Percentiles rank a stretch among this genome's conserved stretches.
Conservation (phyloP, 192 early-diverging fungal genomes). For the Coemansia sp. region DNA sequence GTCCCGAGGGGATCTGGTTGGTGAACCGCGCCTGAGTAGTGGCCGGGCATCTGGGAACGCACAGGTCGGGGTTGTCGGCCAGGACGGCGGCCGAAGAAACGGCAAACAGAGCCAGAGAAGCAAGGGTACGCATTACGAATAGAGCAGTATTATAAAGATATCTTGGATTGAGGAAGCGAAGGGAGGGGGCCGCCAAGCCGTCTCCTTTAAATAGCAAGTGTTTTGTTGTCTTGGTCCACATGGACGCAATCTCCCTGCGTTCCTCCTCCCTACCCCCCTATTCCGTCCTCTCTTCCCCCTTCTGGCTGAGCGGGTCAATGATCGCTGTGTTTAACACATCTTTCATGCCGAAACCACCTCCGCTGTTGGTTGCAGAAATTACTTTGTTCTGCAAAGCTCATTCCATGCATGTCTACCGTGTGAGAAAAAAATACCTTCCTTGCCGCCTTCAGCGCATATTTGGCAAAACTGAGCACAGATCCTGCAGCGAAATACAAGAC, state of each 20-base stretch:
- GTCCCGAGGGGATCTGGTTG: slow-evolving; percentile 24
- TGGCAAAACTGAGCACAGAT: neutral
- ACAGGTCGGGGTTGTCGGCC: slow-evolving; percentile 6
- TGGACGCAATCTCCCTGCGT: neutral
- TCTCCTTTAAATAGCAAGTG: neutral
- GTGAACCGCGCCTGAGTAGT: slow-evolving; percentile 26
- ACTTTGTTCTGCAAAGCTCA: neutral
- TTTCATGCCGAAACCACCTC: neutral
- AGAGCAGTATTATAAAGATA: neutral
- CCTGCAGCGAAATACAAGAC: neutral
- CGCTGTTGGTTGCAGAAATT: neutral
- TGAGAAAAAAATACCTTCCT: neutral
- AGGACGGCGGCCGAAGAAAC: slow-evolving; percentile 1
- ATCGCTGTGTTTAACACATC: neutral
- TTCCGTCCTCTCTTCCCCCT: neutral
- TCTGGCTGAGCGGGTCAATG: neutral
- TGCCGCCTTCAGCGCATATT: neutral
- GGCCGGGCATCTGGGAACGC: slow-evolving; percentile 40
- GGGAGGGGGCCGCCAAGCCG: neutral
- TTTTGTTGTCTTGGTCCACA: neutral
- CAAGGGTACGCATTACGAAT: neutral
- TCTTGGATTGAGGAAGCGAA: neutral
- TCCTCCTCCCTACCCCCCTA: neutral
- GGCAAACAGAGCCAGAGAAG: slow-evolving; percentile 1
- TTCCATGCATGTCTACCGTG: neutral